Evolutionary conservation across 257 asterid species (phyloP).

Genomic region (Osmanthus fragrans): DNA sequence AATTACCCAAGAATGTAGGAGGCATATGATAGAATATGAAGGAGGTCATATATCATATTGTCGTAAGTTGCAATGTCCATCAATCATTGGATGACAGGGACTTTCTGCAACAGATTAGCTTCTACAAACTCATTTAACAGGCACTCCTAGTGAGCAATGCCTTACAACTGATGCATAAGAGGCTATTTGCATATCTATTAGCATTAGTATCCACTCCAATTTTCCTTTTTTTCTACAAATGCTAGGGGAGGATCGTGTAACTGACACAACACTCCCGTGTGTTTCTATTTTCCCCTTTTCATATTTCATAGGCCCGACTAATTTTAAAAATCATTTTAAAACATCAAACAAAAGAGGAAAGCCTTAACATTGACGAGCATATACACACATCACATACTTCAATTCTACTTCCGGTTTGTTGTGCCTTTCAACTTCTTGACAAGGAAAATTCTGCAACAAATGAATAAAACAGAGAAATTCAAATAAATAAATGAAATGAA

Average conservation of each 20-base stretch:
- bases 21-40: background rate
- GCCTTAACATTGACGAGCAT: background rate
- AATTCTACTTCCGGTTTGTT: constrained; percentile 98
- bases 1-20: background rate
- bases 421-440: constrained; percentile 99
- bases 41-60: background rate
- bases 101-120: constrained; percentile 3
- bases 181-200: background rate
- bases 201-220: background rate
- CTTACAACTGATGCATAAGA: constrained; percentile 7
- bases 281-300: background rate
- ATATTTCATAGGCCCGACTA: constrained; percentile 10
- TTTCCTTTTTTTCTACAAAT: background rate
- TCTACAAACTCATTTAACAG: constrained; percentile 8
- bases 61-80: background rate
- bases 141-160: background rate
- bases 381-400: constrained; percentile 52
- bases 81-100: background rate
- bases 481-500: background rate
- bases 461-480: constrained; percentile 12
- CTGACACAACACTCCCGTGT: background rate
- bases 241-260: background rate
- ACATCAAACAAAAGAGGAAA: constrained; percentile 7
- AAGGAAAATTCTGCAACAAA: constrained; percentile 88
- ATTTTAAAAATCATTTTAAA: constrained; percentile 8